Percentiles rank a stretch among this genome's conserved stretches.
Conservation (phyloP, 2,329 filamentous ascomycete species). For the Tothia fuscella region DNA sequence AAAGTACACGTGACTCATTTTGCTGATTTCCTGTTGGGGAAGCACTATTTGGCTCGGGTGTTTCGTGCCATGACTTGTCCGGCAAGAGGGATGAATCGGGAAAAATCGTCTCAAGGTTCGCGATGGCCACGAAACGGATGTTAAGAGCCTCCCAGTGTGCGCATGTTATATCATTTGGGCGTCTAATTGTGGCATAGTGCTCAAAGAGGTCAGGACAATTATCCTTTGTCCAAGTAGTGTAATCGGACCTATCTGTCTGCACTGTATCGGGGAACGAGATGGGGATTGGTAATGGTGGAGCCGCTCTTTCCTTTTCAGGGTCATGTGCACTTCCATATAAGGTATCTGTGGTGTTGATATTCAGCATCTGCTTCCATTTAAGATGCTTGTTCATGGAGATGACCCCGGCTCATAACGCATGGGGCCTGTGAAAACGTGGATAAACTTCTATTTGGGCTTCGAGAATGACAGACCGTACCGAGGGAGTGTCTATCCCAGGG, state of each 20-base stretch:
- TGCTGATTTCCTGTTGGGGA: conserved; percentile 9
- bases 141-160: conserved; percentile 32
- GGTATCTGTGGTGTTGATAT: conserved; percentile 18
- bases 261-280: conserved; percentile 40
- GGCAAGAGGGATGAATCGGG: conserved; percentile 27
- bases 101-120: conserved; percentile 29
- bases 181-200: conserved; percentile 31
- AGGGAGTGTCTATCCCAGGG: too few relatives aligned
- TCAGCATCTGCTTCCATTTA: conserved; percentile 20
- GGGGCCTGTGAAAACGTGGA: too few relatives aligned
- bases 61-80: conserved; percentile 22
- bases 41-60: not conserved
- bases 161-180: conserved; percentile 28
- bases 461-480: too few relatives aligned
- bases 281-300: conserved; percentile 37
- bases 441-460: too few relatives aligned
- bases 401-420: too few relatives aligned
- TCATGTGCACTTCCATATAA: conserved; percentile 29
- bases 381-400: too few relatives aligned
- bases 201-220: conserved; percentile 29
- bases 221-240: conserved; percentile 22
- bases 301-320: conserved; percentile 28
- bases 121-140: conserved; percentile 25
- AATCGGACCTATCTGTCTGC: conserved; percentile 24
- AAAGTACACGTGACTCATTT: conserved; percentile 10